Evolutionary conservation across 2,329 filamentous ascomycete species (phyloP), one percentile per base, ranked within the genome.

Genomic region (Fonsecaea pedrosoi): DNA sequence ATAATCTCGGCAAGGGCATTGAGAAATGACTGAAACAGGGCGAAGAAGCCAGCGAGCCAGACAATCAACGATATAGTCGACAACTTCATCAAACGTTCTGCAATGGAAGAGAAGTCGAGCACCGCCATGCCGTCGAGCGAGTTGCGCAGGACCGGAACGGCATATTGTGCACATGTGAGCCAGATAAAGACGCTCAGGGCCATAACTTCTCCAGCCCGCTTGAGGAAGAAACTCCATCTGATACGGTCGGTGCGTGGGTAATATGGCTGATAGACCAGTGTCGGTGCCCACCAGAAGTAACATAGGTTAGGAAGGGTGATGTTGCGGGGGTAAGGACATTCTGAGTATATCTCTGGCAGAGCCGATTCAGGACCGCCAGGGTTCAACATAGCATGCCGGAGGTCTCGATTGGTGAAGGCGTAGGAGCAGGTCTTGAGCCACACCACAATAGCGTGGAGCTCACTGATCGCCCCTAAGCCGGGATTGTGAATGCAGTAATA

Each of bases 221-320:
- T 97, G 65, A 86, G 81, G 45, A 98, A 92, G 76, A 97, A 99
- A 3, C 86, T 77, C 93, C 94, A 97, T 69, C 95, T 87, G 72
- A 97, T 92, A 64, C 85, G 86, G 8, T 87, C 82, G 5, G 92
- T 93, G 53, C 94, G 90, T 21, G 95, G 95, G 77, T 99, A 99
- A 13, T 95, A 92, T 1, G 95, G 95, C 81, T 99, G 95, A 78
- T 99, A 99, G 54, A 98, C 90, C 60, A 99, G 85, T 0, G 95
- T 99, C 0, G 95, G 95, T 0, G 94, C 95, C 89, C 94, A 94
- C 94, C 95, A 98, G 78, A 99, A 99, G 80, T 98, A 99, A 65
- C 87, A 87, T 32, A 99, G 82, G 76, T 98, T 99, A 59, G 84
- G 81, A 72, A 97, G 85, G 2, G 93, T 96, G 78, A 99, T 92